Evolutionary conservation across 192 early-diverging fungal species (phyloP).

Genomic region (Physocladia obscura): DNA sequence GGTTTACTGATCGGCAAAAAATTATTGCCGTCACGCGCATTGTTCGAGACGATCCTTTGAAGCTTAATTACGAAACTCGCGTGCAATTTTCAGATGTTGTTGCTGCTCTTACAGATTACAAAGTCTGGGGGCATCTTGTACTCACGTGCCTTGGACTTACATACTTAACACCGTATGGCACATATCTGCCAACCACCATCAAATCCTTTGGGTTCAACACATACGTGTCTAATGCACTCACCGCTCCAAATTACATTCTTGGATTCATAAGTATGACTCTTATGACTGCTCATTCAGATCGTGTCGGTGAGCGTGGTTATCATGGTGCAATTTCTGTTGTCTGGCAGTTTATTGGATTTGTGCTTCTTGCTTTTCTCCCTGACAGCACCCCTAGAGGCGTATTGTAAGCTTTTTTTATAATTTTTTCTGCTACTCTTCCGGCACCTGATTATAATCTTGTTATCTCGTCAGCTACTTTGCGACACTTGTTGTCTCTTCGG

Average conservation of each 20-base stretch:
- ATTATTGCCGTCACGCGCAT: conserved; percentile 61
- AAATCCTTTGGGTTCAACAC: conserved; percentile 33
- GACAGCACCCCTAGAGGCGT: conserved; percentile 11
- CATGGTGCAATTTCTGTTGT: conserved; percentile 15
- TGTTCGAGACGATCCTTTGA: conserved; percentile 58
- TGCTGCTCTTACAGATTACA: conserved; percentile 26
- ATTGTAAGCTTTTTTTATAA: not conserved
- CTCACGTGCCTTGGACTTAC: conserved; percentile 19
- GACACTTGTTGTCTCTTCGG: conserved; percentile 10
- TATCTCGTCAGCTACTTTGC: conserved; percentile 1
- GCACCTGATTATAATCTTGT: too few species aligned
- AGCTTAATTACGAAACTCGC: conserved; percentile 23
- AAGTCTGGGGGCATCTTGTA: conserved; percentile 31
- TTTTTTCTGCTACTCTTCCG: not conserved
- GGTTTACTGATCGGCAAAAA: conserved; percentile 48
- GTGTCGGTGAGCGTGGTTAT: conserved; percentile 14
- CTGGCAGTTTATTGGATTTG: conserved; percentile 31
- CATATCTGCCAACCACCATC: conserved; percentile 36
- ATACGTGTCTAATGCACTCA: conserved; percentile 34
- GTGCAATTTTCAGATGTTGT: conserved; percentile 24
- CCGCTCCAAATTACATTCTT: conserved; percentile 26
- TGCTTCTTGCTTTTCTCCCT: conserved; percentile 22
- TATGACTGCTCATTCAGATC: conserved; percentile 18
- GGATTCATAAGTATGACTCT: conserved; percentile 18
- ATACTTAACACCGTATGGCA: conserved; percentile 8